These are phyloP conservation scores for Tremella yokohamensis DNA, from an alignment of 768 basidiomycete species.

Conservation along the genomic window DNA sequence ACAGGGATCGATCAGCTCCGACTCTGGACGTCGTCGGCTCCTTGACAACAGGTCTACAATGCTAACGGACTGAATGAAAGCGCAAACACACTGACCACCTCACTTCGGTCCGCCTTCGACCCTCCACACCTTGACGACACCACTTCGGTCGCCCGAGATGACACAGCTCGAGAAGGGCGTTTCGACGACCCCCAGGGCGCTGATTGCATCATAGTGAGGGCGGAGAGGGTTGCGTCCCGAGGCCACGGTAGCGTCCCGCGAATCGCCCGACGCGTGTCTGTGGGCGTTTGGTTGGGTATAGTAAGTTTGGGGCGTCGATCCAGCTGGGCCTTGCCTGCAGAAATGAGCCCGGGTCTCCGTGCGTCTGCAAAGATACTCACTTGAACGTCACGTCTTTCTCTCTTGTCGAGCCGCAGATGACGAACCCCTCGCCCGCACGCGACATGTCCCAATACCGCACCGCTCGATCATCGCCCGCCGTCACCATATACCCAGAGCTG, in stretches of 20 bases:
- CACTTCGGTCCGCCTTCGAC: slow-evolving; percentile 32
- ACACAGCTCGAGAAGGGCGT: slow-evolving; percentile 89
- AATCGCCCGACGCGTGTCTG: slow-evolving; percentile 47
- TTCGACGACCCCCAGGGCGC: slow-evolving; percentile 78
- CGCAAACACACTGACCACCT: too few relatives aligned
- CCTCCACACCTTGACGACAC: slow-evolving; percentile 77
- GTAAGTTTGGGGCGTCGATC: slow-evolving; percentile 51
- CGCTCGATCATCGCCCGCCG: slow-evolving; percentile 83
- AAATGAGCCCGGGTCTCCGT: slow-evolving; percentile 29
- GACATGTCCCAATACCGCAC: slow-evolving; percentile 84
- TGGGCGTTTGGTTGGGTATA: slow-evolving; percentile 18
- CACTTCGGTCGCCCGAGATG: slow-evolving; percentile 84
- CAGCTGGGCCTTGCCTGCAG: slow-evolving; percentile 3
- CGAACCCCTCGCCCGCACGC: slow-evolving; percentile 65
- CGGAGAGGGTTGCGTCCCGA: slow-evolving; percentile 73
- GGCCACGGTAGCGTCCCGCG: slow-evolving; percentile 66
- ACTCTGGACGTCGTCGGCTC: too few relatives aligned
- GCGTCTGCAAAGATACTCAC: slow-evolving; percentile 53
- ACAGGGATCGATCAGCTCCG: too few relatives aligned
- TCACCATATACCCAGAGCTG: slow-evolving; percentile 70
- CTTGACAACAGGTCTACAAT: too few relatives aligned
- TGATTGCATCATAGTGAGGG: slow-evolving; percentile 86
- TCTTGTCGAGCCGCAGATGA: slow-evolving; percentile 73
- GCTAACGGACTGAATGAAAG: too few relatives aligned
- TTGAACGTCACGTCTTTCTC: slow-evolving; percentile 74